Evolutionary conservation across 441 rosid species (phyloP), one percentile per base, ranked within the genome.

Genomic region (Theobroma grandiflorum): DNA sequence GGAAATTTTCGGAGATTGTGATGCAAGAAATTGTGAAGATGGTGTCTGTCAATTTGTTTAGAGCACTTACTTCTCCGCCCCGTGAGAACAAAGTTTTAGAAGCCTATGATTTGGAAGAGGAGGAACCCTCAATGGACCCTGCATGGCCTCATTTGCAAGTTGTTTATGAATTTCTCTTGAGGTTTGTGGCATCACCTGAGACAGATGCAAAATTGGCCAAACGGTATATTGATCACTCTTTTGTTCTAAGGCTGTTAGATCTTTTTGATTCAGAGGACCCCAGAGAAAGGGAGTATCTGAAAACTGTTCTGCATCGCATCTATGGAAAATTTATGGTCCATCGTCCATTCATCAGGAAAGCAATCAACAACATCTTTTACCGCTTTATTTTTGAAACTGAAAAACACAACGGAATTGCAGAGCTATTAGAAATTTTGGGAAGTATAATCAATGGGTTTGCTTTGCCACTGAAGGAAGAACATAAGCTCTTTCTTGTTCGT

Each of bases 271-370:
- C 94, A 0, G 94, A 90, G 78, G 94, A 90, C 65, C 91, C 88
- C 6, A 80, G 94, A 69, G 93, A 91, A 82, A 87, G 95, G 76
- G 95, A 91, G 65, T 88, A 88, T 81, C 80, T 91, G 64, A 95
- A 95, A 85, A 95, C 95, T 0, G 90, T 93, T 53, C 86, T 95
- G n/a, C 98, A 95, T 66, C 97, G 98, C 2, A 85, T 92, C 83
- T 94, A 94, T 37, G 98, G 97, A 76, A 94, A 94, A 85, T 94
- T 94, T 80, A 94, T 94, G 98, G 98, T 92, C 84, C 96, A 94
- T 83, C 89, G 98, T 55, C 97, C 98, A 22, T 95, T 88, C 87
- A 95, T 95, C 75, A 88, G 98, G 88, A 95, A 94, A 78, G 87
- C 97, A 20, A 95, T 92, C 78, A 95, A 94, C 90, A 82, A 91